A percentile compares a stretch with the other conserved stretches of the same genome.
Conservation (phyloP, 1,284 basidiomycete species). For the Puccinia novopanici region DNA sequence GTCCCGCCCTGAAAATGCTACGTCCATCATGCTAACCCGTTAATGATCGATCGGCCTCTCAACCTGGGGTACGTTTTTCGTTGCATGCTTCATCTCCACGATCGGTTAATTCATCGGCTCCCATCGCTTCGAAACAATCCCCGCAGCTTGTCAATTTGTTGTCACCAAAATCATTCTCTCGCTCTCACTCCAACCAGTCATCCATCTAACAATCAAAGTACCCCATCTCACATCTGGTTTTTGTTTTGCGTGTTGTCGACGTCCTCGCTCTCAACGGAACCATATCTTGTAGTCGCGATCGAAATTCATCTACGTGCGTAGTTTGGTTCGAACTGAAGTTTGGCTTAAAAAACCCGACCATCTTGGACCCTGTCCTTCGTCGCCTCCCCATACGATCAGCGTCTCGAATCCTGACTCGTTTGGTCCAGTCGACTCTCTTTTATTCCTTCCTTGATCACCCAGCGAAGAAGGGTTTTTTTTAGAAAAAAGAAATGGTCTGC, state of each 20-base stretch:
- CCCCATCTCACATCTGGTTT: not conserved
- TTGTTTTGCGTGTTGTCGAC: not conserved
- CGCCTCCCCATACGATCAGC: not conserved
- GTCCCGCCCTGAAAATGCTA: not conserved
- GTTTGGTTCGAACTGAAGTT: not conserved
- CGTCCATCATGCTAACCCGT: not conserved
- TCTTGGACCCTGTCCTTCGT: not conserved
- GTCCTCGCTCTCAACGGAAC: not conserved
- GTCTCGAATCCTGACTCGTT: not conserved
- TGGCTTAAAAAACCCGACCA: not conserved
- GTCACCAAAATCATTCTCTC: not conserved
- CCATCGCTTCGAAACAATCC: not conserved
- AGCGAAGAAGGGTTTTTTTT: constrained; percentile 1
- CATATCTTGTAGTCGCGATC: not conserved
- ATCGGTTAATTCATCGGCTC: not conserved
- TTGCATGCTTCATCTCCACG: not conserved
- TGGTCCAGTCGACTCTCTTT: not conserved
- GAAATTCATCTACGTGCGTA: not conserved
- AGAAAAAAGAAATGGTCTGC: not conserved
- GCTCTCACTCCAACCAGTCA: not conserved
- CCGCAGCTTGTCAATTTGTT: not conserved
- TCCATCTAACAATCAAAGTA: not conserved
- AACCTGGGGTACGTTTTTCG: not conserved
- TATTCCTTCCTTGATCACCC: constrained; percentile 11
- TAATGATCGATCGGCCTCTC: not conserved